Percentiles rank a stretch among this genome's conserved stretches.
These are phyloP conservation scores for Penicillium sp. DNA, from an alignment of 2,329 filamentous ascomycete species.

Conservation along the genomic window DNA sequence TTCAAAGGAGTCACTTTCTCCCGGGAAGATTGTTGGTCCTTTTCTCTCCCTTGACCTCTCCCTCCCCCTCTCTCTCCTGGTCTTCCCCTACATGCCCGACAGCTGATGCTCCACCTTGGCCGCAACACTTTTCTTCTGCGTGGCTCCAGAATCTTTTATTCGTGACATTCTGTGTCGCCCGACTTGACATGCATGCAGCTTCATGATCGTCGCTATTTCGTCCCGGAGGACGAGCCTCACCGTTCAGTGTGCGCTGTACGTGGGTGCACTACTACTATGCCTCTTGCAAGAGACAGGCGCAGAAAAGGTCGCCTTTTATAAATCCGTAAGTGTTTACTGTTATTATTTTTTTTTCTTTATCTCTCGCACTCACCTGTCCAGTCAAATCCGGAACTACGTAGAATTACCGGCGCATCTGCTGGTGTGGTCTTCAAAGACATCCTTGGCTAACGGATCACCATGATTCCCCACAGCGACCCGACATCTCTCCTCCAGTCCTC, in stretches of 20 bases:
- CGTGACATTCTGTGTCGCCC: neutral
- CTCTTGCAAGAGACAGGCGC: conserved; percentile 15
- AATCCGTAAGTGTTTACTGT: conserved; percentile 27
- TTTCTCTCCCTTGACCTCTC: too few relatives aligned
- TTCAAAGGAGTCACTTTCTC: neutral
- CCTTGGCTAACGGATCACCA: neutral
- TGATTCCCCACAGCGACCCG: conserved; percentile 28
- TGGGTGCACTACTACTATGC: conserved; percentile 13
- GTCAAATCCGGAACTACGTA: too few relatives aligned
- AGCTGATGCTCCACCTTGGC: neutral
- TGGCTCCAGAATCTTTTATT: too few relatives aligned
- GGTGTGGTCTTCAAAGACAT: neutral
- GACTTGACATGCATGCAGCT: conserved; percentile 22
- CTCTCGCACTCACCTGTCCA: too few relatives aligned
- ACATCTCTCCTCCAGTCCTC: conserved; percentile 34
- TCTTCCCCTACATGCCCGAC: neutral
- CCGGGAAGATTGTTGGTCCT: too few relatives aligned
- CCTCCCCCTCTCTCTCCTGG: too few relatives aligned
- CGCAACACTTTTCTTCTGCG: too few relatives aligned
- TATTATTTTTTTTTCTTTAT: neutral
- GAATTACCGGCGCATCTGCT: neutral
- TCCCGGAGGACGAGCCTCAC: conserved; percentile 9
- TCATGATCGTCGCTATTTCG: conserved; percentile 20
- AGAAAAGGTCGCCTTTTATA: conserved; percentile 31
- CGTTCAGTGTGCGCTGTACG: conserved; percentile 2